Base-by-base conservation (phyloP, 2,329 filamentous ascomycete species). In the Talaromyces sp. region DNA sequence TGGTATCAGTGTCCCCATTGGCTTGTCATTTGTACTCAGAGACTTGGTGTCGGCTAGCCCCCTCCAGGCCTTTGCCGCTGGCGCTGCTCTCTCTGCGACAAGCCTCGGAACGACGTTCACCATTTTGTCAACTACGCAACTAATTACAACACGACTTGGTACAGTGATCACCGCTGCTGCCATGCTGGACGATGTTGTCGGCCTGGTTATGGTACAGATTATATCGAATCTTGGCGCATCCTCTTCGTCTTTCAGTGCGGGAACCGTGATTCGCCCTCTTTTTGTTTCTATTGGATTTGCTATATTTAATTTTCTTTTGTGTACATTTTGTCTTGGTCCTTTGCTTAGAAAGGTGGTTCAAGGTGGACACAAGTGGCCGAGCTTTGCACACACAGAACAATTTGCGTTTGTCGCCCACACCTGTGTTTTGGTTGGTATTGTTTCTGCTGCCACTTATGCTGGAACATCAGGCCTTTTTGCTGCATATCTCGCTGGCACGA, bases 161-260 rank as follows among this genome's bases (percentile, higher is more conserved):
- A 85, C 75, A 9, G 83, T 95, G 0, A 79, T 92, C 0, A 84
- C 84, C 2, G 87, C 84, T 61, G 89, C 89, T 0, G 90, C 90
- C 0, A 90, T 95, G 84, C 84, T 95, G 75, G 90, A 95, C 69
- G 90, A 95, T 73, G 86, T 93, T 0, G 82, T 90, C 1, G 89
- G 89, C 0, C 76, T 93, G 10, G 84, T 93, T 8, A 89, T 93
- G 84, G 87, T 91, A 0, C 85, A 90, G 65, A 82, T 93, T 52
- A 87, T 95, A 24, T 84, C 87, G 0, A 87, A 86, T 53, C 77
- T 93, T 0, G 81, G 88, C 73, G 58, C 64, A 9, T 66, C 64
- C 3, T 49, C 60, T 9, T 46, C 56, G 5, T 32, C 35, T 43
- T 72, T 82, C 63, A 73, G 65, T 49, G 72, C 74, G 1, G 66